A percentile compares a stretch with the other conserved stretches of the same genome.
These are phyloP conservation scores for Dissophora globulifera DNA, from an alignment of 192 early-diverging fungal species.

Conservation along the genomic window DNA sequence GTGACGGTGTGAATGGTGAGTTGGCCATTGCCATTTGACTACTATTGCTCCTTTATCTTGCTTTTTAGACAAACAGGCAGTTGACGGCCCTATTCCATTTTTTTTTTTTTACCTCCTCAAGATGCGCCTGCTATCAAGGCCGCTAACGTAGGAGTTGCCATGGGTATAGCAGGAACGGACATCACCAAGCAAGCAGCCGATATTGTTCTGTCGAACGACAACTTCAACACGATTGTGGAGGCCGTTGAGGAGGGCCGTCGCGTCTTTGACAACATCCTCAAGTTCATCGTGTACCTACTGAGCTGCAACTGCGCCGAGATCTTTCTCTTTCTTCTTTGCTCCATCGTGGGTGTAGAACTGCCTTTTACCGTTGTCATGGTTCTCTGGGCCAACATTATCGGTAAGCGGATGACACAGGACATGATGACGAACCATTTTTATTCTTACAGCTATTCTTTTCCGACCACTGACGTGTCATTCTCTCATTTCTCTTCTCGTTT, in stretches of 20 bases:
- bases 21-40: no score
- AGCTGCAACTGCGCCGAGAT: constrained; percentile 96
- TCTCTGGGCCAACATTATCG: constrained; percentile 95
- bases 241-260: constrained; percentile 92
- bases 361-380: constrained; percentile 95
- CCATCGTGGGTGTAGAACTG: constrained; percentile 74
- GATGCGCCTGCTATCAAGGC: constrained; percentile 96
- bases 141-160: constrained; percentile 95
- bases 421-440: no score
- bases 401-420: constrained; percentile 24
- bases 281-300: constrained; percentile 94
- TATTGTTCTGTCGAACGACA: constrained; percentile 93
- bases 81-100: background rate
- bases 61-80: background rate
- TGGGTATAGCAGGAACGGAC: constrained; percentile 95
- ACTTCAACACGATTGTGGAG: constrained; percentile 93
- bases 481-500: background rate
- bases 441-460: no score
- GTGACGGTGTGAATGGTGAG: constrained; percentile 89
- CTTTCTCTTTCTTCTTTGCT: constrained; percentile 81
- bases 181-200: constrained; percentile 99
- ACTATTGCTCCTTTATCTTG: no score
- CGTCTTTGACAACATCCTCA: constrained; percentile 97
- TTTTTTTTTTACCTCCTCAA: constrained; percentile 7
- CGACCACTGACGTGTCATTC: no score